Conservation (phyloP, 495 filamentous ascomycete genomes). For the Polyplosphaeria fusca region DNA sequence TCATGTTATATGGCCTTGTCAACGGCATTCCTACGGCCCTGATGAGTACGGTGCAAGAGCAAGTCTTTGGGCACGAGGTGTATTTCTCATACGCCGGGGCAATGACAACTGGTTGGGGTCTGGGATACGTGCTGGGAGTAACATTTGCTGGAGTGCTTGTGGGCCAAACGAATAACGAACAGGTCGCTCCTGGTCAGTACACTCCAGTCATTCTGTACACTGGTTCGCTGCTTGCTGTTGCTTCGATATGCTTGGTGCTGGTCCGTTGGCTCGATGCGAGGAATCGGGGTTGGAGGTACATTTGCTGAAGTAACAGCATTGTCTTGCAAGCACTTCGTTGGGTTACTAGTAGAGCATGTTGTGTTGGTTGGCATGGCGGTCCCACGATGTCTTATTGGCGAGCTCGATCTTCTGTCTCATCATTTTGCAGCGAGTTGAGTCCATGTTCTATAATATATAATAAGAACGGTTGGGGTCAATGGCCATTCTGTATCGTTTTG, state of each 20-base stretch:
- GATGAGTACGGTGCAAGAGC: not conserved
- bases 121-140: slow-evolving; percentile 10
- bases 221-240: not conserved
- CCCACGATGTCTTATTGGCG: no score
- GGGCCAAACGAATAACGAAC: not conserved
- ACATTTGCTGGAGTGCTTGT: slow-evolving; percentile 9
- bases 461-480: no score
- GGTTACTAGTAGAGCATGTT: no score
- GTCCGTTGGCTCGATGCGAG: slow-evolving; percentile 2
- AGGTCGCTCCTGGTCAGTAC: not conserved
- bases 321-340: not conserved
- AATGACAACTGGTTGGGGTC: slow-evolving; percentile 2
- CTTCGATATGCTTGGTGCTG: not conserved
- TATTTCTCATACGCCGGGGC: slow-evolving; percentile 7
- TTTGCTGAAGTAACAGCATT: not conserved
- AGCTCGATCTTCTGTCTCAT: no score
- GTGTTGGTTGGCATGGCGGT: no score
- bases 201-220: not conserved
- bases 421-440: no score
- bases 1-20: not conserved
- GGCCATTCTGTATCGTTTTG: no score
- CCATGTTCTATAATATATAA: no score
- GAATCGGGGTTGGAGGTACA: slow-evolving; percentile 1
- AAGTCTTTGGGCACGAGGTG: slow-evolving; percentile 9
- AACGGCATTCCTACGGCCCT: slow-evolving; percentile 1